phyloP scores from a whole-genome alignment of 1,284 basidiomycete species.

The Caloboletus inedulis region DNA sequence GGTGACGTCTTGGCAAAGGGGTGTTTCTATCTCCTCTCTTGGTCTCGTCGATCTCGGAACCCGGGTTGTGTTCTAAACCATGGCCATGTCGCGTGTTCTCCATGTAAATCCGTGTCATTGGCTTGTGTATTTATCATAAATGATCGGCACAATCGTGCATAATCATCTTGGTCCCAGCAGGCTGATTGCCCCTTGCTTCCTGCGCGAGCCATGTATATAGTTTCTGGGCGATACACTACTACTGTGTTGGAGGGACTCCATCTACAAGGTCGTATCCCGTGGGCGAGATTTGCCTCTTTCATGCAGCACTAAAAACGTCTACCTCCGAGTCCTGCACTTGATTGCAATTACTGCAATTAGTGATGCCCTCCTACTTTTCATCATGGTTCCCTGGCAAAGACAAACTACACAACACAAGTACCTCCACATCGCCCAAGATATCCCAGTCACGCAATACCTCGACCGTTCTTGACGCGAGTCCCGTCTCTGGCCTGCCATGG shows the following conservation, averaged over 20 bases:
- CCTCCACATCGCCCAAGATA: background rate
- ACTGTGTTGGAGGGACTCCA: no score
- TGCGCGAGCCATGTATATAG: background rate
- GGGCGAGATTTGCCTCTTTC: conserved; percentile 14
- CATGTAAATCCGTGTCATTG: background rate
- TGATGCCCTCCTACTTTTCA: conserved; percentile 3
- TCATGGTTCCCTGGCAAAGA: conserved; percentile 13
- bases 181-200: background rate
- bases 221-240: background rate
- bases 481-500: background rate
- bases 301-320: background rate
- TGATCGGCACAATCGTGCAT: background rate
- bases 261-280: no score
- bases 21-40: background rate
- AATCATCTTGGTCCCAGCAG: background rate
- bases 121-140: background rate
- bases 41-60: background rate
- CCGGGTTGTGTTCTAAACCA: background rate
- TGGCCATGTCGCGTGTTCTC: background rate
- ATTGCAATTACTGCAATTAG: background rate
- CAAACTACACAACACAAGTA: background rate
- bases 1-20: background rate
- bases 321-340: background rate
- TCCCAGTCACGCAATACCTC: background rate
- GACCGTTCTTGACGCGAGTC: background rate